A percentile compares a stretch with the other conserved stretches of the same genome.
phyloP scores from a whole-genome alignment of 176 grass and related monocot species.

The Triticum monococcum region DNA sequence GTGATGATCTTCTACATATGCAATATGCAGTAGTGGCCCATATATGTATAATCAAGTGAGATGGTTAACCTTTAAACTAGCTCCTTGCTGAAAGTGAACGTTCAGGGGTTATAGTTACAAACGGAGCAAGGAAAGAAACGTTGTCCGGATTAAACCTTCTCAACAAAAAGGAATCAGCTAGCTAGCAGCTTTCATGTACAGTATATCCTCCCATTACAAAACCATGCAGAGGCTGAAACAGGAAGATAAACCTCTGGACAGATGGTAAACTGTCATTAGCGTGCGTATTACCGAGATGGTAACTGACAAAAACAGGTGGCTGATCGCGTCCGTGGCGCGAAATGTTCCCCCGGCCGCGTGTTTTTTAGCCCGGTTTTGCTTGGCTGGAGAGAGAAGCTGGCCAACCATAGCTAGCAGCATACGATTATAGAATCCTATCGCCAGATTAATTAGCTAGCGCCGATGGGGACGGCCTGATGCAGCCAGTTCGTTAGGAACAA shows the following conservation, averaged over 20 bases:
- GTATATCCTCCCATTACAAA: not conserved
- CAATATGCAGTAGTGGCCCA: not conserved
- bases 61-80: too few species aligned
- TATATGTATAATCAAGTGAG: not conserved
- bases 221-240: not conserved
- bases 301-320: not conserved
- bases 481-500: constrained; percentile 37
- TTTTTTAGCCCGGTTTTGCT: constrained; percentile 1
- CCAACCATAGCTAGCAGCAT: not conserved
- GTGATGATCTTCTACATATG: not conserved
- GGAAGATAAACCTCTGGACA: not conserved
- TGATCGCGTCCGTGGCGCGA: constrained; percentile 1
- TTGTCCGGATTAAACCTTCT: not conserved
- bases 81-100: not conserved
- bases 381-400: constrained; percentile 27
- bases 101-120: not conserved
- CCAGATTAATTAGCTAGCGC: not conserved
- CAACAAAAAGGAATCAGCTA: not conserved
- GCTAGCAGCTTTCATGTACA: not conserved
- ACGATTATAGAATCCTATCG: not conserved
- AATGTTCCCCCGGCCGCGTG: not conserved
- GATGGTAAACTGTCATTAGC: not conserved
- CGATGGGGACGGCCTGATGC: constrained; percentile 19
- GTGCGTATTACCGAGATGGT: not conserved
- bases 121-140: not conserved